Percentiles rank a stretch among this genome's conserved stretches.
phyloP scores from a whole-genome alignment of 768 basidiomycete genomes.

The Tricholoma matsutake region DNA sequence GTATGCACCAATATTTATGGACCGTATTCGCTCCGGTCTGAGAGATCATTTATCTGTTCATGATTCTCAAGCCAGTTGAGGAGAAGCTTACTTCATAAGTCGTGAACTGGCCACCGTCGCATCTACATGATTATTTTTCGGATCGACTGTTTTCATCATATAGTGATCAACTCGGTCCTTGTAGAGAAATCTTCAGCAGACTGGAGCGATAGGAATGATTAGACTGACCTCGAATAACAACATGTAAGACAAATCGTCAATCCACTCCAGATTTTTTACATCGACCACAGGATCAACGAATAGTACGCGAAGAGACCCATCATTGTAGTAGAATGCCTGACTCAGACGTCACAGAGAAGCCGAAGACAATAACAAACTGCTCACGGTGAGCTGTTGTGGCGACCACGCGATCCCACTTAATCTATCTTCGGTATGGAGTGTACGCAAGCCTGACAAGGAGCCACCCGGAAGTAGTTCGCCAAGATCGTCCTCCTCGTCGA shows the following conservation, averaged over 20 bases:
- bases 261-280: slow-evolving; percentile 36
- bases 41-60: not conserved
- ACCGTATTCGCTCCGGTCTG: slow-evolving; percentile 16
- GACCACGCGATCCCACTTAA: slow-evolving; percentile 49
- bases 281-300: slow-evolving; percentile 22
- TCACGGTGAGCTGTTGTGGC: slow-evolving; percentile 37
- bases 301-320: slow-evolving; percentile 26
- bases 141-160: slow-evolving; percentile 29
- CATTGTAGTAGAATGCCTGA: slow-evolving; percentile 39
- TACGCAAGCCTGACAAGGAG: slow-evolving; percentile 24
- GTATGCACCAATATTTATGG: slow-evolving; percentile 12
- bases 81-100: slow-evolving; percentile 7
- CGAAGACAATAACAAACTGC: slow-evolving; percentile 9
- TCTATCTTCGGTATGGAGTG: slow-evolving; percentile 23
- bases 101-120: slow-evolving; percentile 2
- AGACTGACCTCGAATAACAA: slow-evolving; percentile 36
- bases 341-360: not conserved
- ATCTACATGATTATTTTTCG: slow-evolving; percentile 30
- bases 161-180: slow-evolving; percentile 42
- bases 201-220: not conserved
- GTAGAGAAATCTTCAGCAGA: not conserved
- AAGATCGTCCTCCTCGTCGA: slow-evolving; percentile 30
- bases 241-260: slow-evolving; percentile 36
- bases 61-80: not conserved
- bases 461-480: slow-evolving; percentile 31